These are phyloP conservation scores for Macrocybe gigantea DNA, from an alignment of 768 basidiomycete species.

Conservation along the genomic window DNA sequence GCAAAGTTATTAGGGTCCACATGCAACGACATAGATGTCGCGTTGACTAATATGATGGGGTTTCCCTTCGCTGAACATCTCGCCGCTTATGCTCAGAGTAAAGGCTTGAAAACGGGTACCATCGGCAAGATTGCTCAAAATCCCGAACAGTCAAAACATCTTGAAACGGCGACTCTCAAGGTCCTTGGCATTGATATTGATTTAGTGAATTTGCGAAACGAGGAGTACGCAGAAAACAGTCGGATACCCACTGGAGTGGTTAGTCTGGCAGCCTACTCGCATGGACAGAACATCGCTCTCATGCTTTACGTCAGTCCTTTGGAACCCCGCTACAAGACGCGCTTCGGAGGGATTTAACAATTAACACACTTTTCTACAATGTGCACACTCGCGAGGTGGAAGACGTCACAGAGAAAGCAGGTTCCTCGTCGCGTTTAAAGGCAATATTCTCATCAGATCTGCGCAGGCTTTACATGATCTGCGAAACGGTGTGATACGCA, in stretches of 20 bases:
- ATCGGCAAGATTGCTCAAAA: slow-evolving; percentile 87
- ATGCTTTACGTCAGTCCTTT: slow-evolving; percentile 51
- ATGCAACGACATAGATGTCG: slow-evolving; percentile 92
- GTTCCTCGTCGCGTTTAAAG: neutral
- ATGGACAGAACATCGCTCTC: neutral
- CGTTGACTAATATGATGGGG: slow-evolving; percentile 86
- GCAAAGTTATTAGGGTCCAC: slow-evolving; percentile 70
- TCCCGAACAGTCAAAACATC: slow-evolving; percentile 95
- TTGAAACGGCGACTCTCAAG: slow-evolving; percentile 88
- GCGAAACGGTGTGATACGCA: slow-evolving; percentile 70
- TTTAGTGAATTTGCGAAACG: slow-evolving; percentile 89
- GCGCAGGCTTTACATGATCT: slow-evolving; percentile 81
- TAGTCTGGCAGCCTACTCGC: slow-evolving; percentile 20
- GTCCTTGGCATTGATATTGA: slow-evolving; percentile 82
- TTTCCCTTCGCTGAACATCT: slow-evolving; percentile 81
- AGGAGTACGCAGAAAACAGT: slow-evolving; percentile 83
- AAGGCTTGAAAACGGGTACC: slow-evolving; percentile 46
- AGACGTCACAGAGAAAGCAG: slow-evolving; percentile 77
- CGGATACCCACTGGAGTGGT: slow-evolving; percentile 89
- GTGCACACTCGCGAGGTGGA: slow-evolving; percentile 82
- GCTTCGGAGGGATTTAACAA: slow-evolving; percentile 84
- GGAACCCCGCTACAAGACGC: slow-evolving; percentile 94
- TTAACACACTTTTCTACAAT: slow-evolving; percentile 96
- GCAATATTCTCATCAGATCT: slow-evolving; percentile 3
- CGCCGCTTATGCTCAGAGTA: slow-evolving; percentile 48